phyloP scores from a whole-genome alignment of 1,139 yeast genomes.

The Taiozyma sp. region DNA sequence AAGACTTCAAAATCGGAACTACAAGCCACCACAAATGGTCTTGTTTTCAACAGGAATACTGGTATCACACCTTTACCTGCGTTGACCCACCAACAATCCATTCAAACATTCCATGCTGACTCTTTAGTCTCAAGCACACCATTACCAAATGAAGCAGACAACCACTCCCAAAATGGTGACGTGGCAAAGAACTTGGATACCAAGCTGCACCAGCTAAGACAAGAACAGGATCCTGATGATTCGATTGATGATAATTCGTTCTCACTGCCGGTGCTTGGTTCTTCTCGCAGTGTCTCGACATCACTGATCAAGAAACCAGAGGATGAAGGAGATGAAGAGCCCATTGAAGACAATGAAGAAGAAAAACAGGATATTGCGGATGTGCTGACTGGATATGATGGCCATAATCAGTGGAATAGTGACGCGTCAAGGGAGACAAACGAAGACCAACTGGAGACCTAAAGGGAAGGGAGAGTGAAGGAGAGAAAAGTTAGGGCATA shows the following conservation, averaged over 20 bases:
- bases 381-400: background rate
- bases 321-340: slow-evolving; percentile 2
- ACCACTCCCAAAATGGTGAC: background rate
- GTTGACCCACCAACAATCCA: slow-evolving; percentile 2
- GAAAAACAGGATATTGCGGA: background rate
- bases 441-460: background rate
- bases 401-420: slow-evolving; percentile 7
- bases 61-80: background rate
- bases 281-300: slow-evolving; percentile 10
- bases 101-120: background rate
- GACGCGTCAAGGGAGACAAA: background rate
- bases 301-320: slow-evolving; percentile 1
- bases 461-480: background rate
- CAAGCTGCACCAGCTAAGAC: background rate
- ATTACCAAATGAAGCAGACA: background rate
- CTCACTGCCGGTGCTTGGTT: slow-evolving; percentile 25
- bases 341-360: background rate
- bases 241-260: slow-evolving; percentile 25
- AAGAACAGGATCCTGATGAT: slow-evolving; percentile 2
- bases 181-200: background rate
- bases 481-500: background rate
- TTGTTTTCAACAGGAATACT: background rate
- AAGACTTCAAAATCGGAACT: slow-evolving; percentile 1
- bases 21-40: background rate
- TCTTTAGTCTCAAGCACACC: background rate